Percentiles rank a stretch among this genome's conserved stretches.
Evolutionary conservation across 306 rosid species (phyloP).

Genomic region (Fragaria nilgerrensis): DNA sequence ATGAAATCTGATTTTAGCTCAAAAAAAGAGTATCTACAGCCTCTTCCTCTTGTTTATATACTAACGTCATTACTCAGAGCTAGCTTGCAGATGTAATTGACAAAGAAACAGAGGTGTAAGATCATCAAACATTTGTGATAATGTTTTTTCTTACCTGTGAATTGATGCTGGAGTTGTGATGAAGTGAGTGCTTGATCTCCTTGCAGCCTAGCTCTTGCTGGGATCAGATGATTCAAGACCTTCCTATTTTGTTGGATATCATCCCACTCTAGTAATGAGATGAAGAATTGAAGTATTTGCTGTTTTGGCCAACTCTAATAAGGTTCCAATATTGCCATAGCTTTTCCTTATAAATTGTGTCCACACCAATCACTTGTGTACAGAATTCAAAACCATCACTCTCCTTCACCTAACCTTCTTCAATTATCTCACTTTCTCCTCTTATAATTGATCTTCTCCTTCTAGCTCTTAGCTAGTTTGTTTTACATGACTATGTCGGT

Average conservation of each 20-base stretch:
- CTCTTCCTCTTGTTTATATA: not conserved
- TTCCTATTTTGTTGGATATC: not conserved
- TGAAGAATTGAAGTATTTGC: not conserved
- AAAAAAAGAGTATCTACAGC: not conserved
- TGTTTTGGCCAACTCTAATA: not conserved
- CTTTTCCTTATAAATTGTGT: not conserved
- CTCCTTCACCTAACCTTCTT: conserved; percentile 2
- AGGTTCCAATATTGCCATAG: not conserved
- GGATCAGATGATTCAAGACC: not conserved
- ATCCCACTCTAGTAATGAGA: not conserved
- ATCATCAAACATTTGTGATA: not conserved
- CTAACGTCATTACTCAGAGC: not conserved
- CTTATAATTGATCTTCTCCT: not conserved
- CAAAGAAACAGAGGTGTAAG: not conserved
- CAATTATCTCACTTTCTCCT: not conserved
- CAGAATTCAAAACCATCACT: not conserved
- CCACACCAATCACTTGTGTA: not conserved
- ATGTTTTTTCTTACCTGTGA: not conserved
- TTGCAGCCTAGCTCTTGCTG: not conserved
- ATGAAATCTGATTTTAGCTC: not conserved
- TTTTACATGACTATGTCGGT: not conserved
- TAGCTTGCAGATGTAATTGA: not conserved
- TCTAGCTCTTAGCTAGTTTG: not conserved
- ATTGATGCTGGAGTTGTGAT: not conserved
- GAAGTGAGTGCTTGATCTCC: not conserved